Evolutionary conservation across 2,329 filamentous ascomycete species (phyloP).

Genomic region (Colletotrichum sidae): DNA sequence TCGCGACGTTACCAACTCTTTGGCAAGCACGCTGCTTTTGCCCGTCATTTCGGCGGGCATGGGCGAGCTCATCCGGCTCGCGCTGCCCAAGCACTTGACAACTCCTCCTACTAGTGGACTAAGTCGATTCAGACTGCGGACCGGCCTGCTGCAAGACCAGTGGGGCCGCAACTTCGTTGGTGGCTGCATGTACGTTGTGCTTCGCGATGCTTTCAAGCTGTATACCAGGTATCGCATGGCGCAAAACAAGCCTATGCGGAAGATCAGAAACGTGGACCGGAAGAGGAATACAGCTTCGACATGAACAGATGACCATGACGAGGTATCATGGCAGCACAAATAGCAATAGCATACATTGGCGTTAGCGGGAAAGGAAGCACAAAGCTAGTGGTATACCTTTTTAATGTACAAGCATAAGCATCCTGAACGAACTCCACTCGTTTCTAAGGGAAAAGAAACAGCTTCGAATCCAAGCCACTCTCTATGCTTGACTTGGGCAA

Average conservation of each 20-base stretch:
- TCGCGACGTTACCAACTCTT: conserved; percentile 58
- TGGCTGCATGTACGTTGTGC: conserved; percentile 86
- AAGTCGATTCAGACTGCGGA: conserved; percentile 50
- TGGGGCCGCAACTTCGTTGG: conserved; percentile 93
- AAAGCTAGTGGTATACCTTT: conserved; percentile 10
- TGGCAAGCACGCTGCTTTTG: conserved; percentile 75
- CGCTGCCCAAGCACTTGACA: conserved; percentile 77
- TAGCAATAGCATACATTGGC: conserved; percentile 12
- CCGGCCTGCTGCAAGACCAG: conserved; percentile 80
- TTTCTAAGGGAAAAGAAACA: too few species aligned
- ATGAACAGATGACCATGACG: neutral
- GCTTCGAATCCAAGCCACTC: neutral
- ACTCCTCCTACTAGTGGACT: conserved; percentile 43
- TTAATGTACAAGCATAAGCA: neutral
- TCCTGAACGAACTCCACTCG: neutral
- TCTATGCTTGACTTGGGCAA: neutral
- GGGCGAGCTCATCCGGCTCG: conserved; percentile 78
- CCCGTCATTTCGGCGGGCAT: conserved; percentile 83
- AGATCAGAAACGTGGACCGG: conserved; percentile 63
- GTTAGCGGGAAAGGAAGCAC: conserved; percentile 11
- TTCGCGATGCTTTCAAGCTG: conserved; percentile 75
- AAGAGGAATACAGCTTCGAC: conserved; percentile 51
- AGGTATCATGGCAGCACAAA: neutral
- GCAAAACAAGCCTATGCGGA: conserved; percentile 64
- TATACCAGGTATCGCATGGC: conserved; percentile 74